Conservation (phyloP, 192 early-diverging fungal genomes). For the Funneliformis mosseae region DNA sequence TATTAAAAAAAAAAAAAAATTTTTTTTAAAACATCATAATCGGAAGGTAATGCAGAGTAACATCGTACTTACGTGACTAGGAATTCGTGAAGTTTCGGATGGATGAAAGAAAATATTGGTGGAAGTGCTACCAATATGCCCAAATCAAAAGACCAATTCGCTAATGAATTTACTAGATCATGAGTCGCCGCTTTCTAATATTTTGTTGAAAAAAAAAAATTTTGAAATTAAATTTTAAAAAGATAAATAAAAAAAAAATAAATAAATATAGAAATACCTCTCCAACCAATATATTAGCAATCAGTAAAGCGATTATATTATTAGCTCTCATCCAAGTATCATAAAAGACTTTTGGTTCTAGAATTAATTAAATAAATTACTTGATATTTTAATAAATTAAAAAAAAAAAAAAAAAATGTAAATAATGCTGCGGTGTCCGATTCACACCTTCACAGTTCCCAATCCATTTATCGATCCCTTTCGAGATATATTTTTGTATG, state of each 20-base stretch:
- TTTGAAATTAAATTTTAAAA: not conserved
- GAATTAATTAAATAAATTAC: not conserved
- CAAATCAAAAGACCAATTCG: not conserved
- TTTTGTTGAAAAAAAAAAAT: not conserved
- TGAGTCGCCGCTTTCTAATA: not conserved
- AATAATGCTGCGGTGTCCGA: too few species aligned
- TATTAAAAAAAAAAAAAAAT: not conserved
- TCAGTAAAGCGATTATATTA: not conserved
- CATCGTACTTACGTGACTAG: not conserved
- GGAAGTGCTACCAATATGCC: not conserved
- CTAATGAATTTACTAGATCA: not conserved
- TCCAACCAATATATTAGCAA: not conserved
- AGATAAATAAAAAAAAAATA: not conserved
- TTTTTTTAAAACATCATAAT: not conserved
- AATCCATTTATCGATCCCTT: not conserved
- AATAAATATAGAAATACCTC: not conserved
- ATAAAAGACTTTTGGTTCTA: constrained; percentile 4
- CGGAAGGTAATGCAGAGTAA: too few species aligned
- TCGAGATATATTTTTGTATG: not conserved
- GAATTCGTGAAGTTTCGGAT: not conserved
- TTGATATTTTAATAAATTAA: not conserved
- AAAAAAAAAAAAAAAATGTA: not conserved
- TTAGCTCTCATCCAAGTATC: too few species aligned
- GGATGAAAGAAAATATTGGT: not conserved
- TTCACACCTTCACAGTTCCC: constrained; percentile 2